phyloP scores from a whole-genome alignment of 179 eudicot genomes.

The Spinacia oleracea region DNA sequence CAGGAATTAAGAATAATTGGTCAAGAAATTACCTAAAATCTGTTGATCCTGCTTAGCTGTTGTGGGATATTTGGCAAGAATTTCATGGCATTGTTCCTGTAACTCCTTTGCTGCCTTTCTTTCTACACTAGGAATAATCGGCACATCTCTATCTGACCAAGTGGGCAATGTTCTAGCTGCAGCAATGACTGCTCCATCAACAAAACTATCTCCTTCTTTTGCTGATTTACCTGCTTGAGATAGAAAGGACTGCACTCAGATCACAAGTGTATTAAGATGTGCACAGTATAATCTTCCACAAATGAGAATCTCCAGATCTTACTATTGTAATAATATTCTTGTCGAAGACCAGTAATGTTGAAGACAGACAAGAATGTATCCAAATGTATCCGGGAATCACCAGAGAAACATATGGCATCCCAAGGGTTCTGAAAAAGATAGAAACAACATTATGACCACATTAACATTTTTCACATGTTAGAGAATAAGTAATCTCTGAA shows the following conservation, averaged over 20 bases:
- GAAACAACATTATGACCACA: background rate
- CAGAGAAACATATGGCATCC: constrained; percentile 85
- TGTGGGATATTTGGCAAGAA: constrained; percentile 68
- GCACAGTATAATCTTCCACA: background rate
- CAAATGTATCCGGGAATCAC: constrained; percentile 68
- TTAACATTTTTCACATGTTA: background rate
- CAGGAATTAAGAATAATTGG: background rate
- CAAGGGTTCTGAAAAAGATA: constrained; percentile 81
- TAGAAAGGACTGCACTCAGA: background rate
- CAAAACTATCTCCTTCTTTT: constrained; percentile 56
- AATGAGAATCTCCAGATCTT: constrained; percentile 23
- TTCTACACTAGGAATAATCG: constrained; percentile 81
- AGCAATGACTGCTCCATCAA: constrained; percentile 95
- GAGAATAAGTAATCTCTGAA: background rate
- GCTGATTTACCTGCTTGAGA: constrained; percentile 50
- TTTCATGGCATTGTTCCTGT: constrained; percentile 78
- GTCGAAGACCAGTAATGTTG: constrained; percentile 79
- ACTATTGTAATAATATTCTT: constrained; percentile 86
- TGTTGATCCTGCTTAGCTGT: constrained; percentile 74
- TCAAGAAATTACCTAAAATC: constrained; percentile 62
- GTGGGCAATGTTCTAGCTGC: constrained; percentile 94
- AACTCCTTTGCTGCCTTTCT: constrained; percentile 86
- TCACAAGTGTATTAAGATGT: background rate
- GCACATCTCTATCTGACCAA: constrained; percentile 86
- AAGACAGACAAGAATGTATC: constrained; percentile 97